phyloP scores from a whole-genome alignment of 2,329 filamentous ascomycete genomes.

The Fusarium transvaalense region DNA sequence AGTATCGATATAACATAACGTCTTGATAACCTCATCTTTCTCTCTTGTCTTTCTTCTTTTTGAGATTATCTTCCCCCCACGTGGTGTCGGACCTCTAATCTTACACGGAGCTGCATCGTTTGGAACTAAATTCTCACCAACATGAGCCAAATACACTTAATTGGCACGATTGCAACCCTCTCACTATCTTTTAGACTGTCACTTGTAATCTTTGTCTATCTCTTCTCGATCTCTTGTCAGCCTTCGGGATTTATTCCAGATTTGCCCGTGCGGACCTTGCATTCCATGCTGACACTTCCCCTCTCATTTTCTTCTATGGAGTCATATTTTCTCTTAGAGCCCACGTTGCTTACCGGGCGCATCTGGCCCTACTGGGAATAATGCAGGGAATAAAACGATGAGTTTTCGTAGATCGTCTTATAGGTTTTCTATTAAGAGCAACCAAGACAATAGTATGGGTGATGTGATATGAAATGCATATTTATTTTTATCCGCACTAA shows the following conservation, averaged over 20 bases:
- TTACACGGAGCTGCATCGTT: neutral
- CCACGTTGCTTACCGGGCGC: neutral
- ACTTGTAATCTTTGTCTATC: conserved; percentile 8
- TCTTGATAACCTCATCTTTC: neutral
- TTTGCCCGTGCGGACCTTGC: conserved; percentile 14
- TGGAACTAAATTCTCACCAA: conserved; percentile 17
- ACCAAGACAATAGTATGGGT: neutral
- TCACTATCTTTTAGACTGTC: neutral
- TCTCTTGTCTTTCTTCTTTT: too few species aligned
- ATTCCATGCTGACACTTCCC: neutral
- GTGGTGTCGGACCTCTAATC: neutral
- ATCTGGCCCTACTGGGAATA: neutral
- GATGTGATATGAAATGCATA: neutral
- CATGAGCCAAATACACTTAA: neutral
- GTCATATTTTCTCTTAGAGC: neutral
- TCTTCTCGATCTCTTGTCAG: neutral
- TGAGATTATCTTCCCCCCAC: neutral
- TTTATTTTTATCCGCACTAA: conserved; percentile 1
- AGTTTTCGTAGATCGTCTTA: neutral
- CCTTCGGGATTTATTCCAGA: conserved; percentile 6
- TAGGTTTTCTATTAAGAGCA: neutral
- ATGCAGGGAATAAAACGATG: neutral
- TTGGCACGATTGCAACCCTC: neutral
- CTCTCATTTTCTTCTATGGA: neutral
- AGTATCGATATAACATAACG: neutral